phyloP scores from a whole-genome alignment of 2,329 filamentous ascomycete species.

The Cyclaneusma minus region DNA sequence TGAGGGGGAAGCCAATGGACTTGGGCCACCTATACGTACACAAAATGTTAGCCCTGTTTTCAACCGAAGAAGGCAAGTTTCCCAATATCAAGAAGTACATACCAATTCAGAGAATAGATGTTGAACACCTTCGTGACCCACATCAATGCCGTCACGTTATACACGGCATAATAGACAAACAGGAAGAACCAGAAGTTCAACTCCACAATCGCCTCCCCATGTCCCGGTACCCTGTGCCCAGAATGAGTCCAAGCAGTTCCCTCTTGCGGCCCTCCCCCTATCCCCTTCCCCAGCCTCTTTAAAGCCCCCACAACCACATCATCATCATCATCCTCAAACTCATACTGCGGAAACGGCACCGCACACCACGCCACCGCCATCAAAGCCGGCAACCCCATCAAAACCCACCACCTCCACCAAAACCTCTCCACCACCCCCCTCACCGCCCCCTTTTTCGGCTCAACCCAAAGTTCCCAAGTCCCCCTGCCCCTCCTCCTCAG shows the following conservation, averaged over 20 bases:
- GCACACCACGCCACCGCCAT: conserved; percentile 50
- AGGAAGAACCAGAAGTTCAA: conserved; percentile 62
- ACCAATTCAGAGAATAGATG: conserved; percentile 54
- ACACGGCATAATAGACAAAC: conserved; percentile 54
- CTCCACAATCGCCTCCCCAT: conserved; percentile 45
- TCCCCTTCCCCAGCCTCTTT: conserved; percentile 5
- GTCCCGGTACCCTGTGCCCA: conserved; percentile 35
- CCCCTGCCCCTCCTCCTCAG: conserved; percentile 14
- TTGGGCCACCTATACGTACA: conserved; percentile 36
- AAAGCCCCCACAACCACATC: conserved; percentile 10
- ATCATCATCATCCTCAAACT: conserved; percentile 29
- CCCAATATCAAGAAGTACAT: neutral
- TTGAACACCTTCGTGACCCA: conserved; percentile 63
- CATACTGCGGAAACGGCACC: conserved; percentile 48
- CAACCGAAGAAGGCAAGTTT: neutral
- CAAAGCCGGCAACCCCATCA: conserved; percentile 43
- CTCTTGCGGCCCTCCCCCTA: conserved; percentile 7
- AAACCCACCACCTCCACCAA: conserved; percentile 45
- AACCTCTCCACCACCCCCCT: conserved; percentile 42
- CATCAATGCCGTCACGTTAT: conserved; percentile 49
- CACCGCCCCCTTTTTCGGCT: conserved; percentile 42
- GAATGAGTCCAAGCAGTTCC: conserved; percentile 8
- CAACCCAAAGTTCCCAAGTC: conserved; percentile 37
- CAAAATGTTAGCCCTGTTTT: conserved; percentile 1
- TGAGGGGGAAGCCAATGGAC: conserved; percentile 47